Evolutionary conservation across 768 basidiomycete species (phyloP).

Genomic region (Phlebiopsis gigantea): DNA sequence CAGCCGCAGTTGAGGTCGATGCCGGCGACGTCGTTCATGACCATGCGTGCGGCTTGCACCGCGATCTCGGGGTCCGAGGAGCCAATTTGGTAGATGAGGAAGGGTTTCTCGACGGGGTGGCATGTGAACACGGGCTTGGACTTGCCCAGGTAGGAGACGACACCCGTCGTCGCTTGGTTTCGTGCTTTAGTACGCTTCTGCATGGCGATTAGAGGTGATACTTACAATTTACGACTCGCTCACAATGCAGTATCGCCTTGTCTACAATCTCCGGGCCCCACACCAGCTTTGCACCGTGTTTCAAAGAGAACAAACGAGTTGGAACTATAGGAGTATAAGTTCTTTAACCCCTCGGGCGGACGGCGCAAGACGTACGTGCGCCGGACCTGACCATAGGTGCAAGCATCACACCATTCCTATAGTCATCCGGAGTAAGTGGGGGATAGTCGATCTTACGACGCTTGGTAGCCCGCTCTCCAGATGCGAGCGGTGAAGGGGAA

Average conservation of each 20-base stretch:
- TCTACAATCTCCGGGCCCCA: conserved; percentile 98
- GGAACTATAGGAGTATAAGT: conserved; percentile 52
- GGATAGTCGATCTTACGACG: conserved; percentile 28
- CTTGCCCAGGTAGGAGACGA: conserved; percentile 82
- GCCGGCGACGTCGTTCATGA: conserved; percentile 86
- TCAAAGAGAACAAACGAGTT: conserved; percentile 79
- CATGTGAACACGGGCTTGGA: conserved; percentile 84
- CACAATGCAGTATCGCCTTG: conserved; percentile 86
- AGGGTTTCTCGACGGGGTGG: conserved; percentile 92
- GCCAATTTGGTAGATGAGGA: conserved; percentile 94
- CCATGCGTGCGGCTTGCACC: conserved; percentile 83
- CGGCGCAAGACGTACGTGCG: conserved; percentile 49
- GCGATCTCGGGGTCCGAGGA: conserved; percentile 86
- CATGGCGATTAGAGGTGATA: not conserved
- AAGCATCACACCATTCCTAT: conserved; percentile 87
- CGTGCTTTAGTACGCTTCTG: conserved; percentile 3
- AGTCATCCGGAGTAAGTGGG: conserved; percentile 66
- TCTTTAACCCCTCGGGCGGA: conserved; percentile 9
- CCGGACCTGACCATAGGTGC: conserved; percentile 99
- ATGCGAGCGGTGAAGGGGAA: conserved; percentile 2
- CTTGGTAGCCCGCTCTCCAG: not conserved
- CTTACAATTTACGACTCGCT: conserved; percentile 84
- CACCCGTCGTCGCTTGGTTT: conserved; percentile 68
- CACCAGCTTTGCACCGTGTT: conserved; percentile 89
- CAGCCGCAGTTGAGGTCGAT: conserved; percentile 98